Percentiles rank a stretch among this genome's conserved stretches.
These are phyloP conservation scores for Globisporangium orthogonon DNA, from an alignment of 352 stramenopile species.

Conservation along the genomic window DNA sequence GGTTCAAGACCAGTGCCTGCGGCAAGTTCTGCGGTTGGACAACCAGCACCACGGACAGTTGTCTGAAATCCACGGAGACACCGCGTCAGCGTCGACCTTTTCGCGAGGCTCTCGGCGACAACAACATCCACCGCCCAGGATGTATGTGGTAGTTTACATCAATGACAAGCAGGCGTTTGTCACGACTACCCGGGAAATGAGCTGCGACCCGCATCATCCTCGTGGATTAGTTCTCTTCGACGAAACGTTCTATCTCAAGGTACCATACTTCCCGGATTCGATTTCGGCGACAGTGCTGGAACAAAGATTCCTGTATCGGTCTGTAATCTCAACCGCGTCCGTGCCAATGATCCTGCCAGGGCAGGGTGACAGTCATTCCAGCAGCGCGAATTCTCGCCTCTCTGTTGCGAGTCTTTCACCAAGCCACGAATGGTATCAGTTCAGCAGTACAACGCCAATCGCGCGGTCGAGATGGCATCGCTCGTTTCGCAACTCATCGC, in stretches of 20 bases:
- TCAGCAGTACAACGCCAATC: constrained; percentile 43
- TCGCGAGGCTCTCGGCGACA: background rate
- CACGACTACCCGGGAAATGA: constrained; percentile 13
- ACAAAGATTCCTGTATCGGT: constrained; percentile 23
- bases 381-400: constrained; percentile 8
- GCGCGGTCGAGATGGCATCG: constrained; percentile 36
- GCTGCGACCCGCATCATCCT: background rate
- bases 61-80: background rate
- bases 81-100: background rate
- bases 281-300: constrained; percentile 48
- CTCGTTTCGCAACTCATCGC: constrained; percentile 50
- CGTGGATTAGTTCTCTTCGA: constrained; percentile 36
- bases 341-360: constrained; percentile 51
- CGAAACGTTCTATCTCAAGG: constrained; percentile 36
- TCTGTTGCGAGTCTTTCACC: constrained; percentile 37
- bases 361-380: constrained; percentile 4
- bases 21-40: constrained; percentile 19
- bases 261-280: constrained; percentile 44
- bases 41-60: background rate
- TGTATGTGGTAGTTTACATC: constrained; percentile 35
- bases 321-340: constrained; percentile 37
- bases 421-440: constrained; percentile 71
- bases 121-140: constrained; percentile 2
- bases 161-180: constrained; percentile 34
- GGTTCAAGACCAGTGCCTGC: constrained; percentile 26